Evolutionary conservation across 352 stramenopile species (phyloP).

Genomic region (Globisporangium recalcitrans): DNA sequence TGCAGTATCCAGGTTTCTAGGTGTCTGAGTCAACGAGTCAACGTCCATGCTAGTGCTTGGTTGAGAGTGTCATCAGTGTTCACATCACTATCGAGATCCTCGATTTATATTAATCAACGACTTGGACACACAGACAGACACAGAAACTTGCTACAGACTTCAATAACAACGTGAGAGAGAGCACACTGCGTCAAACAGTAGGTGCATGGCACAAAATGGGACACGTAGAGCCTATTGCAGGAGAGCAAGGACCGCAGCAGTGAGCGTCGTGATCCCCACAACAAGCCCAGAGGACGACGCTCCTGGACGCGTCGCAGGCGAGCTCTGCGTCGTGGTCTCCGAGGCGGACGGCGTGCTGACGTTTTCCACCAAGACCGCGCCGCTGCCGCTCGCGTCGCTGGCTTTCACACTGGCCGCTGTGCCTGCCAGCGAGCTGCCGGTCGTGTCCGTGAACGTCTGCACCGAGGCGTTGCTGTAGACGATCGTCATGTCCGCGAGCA

Average conservation of each 20-base stretch:
- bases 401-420: conserved; percentile 27
- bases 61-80: no score
- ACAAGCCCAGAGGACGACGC: not conserved
- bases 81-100: not conserved
- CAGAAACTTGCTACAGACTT: not conserved
- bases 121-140: not conserved
- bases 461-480: conserved; percentile 18
- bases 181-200: not conserved
- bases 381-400: conserved; percentile 12
- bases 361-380: not conserved
- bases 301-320: conserved; percentile 1
- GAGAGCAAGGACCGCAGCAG: not conserved
- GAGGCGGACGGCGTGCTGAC: conserved; percentile 6
- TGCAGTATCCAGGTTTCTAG: no score
- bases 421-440: conserved; percentile 24
- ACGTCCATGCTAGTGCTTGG: no score
- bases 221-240: not conserved
- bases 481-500: conserved; percentile 41
- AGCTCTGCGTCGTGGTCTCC: conserved; percentile 17
- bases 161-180: not conserved
- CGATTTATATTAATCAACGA: conserved; percentile 1
- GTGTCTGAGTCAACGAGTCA: no score
- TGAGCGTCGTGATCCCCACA: not conserved
- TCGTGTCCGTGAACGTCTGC: conserved; percentile 26
- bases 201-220: not conserved